A percentile compares a stretch with the other conserved stretches of the same genome.
These are phyloP conservation scores for Phanerochaete sordida DNA, from an alignment of 768 basidiomycete genomes.

Conservation along the genomic window DNA sequence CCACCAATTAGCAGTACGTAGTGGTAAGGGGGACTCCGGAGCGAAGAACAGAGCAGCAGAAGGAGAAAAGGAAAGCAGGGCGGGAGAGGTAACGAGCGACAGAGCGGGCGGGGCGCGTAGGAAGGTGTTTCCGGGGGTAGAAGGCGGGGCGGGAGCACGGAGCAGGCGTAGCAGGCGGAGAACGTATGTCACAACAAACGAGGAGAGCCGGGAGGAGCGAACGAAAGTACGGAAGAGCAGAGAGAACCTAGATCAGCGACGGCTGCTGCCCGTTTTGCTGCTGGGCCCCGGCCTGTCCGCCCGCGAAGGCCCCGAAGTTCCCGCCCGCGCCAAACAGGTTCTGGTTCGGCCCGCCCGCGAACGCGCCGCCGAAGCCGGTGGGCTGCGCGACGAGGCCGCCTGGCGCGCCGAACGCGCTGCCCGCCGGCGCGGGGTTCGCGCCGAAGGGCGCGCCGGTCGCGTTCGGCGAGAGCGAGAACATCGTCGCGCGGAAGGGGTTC, in stretches of 20 bases:
- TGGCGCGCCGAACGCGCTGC: conserved; percentile 7
- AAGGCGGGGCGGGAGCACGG: neutral
- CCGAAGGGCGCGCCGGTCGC: conserved; percentile 4
- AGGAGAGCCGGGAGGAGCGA: neutral
- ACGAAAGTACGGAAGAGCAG: conserved; percentile 8
- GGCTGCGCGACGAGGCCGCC: conserved; percentile 20
- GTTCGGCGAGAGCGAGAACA: conserved; percentile 22
- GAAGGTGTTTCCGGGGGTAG: neutral
- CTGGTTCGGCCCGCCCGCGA: conserved; percentile 15
- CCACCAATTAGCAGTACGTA: neutral
- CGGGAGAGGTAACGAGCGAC: neutral
- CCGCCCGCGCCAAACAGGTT: conserved; percentile 15
- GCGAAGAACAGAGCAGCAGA: neutral
- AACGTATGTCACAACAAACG: neutral
- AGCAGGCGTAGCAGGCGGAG: neutral
- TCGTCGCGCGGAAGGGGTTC: conserved; percentile 42
- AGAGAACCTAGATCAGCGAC: conserved; percentile 44
- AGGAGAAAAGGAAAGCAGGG: neutral
- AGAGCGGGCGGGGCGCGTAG: neutral
- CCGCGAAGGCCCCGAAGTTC: conserved; percentile 11
- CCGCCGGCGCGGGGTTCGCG: conserved; percentile 6
- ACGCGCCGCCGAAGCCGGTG: neutral
- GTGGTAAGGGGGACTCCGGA: neutral
- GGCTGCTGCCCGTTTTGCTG: conserved; percentile 37
- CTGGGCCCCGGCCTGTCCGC: conserved; percentile 13